phyloP scores from a whole-genome alignment of 768 basidiomycete species.

The Lactifluus piperatus region DNA sequence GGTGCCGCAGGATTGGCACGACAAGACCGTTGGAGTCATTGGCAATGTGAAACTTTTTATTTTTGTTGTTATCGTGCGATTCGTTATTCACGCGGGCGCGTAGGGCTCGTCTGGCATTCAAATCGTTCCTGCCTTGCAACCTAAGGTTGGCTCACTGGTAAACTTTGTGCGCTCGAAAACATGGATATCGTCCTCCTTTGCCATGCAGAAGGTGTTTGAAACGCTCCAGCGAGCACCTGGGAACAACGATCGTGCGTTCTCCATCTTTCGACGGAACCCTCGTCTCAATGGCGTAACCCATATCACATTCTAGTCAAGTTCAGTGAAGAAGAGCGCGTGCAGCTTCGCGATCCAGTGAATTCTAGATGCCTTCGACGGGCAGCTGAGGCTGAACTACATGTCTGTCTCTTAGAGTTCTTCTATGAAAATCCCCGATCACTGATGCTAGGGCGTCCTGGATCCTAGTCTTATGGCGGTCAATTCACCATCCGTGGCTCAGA shows the following conservation, averaged over 20 bases:
- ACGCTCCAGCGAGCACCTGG: conserved; percentile 31
- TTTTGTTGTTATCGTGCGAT: no score
- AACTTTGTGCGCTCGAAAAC: conserved; percentile 55
- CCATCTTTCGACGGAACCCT: no score
- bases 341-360: conserved; percentile 39
- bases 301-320: not conserved
- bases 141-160: conserved; percentile 38
- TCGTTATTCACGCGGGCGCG: no score
- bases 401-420: not conserved
- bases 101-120: conserved; percentile 59
- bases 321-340: conserved; percentile 10
- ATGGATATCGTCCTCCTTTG: conserved; percentile 44
- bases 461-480: conserved; percentile 22
- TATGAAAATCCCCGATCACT: not conserved
- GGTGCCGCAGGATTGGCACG: conserved; percentile 39
- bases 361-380: conserved; percentile 41
- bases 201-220: conserved; percentile 32
- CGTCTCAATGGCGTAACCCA: not conserved
- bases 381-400: conserved; percentile 33
- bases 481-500: conserved; percentile 34
- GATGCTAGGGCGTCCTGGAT: not conserved
- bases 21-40: conserved; percentile 48
- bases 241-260: conserved; percentile 36
- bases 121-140: conserved; percentile 48
- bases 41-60: conserved; percentile 39